These are phyloP conservation scores for Veloboletus limbatus DNA, from an alignment of 1,284 basidiomycete genomes.

Conservation along the genomic window DNA sequence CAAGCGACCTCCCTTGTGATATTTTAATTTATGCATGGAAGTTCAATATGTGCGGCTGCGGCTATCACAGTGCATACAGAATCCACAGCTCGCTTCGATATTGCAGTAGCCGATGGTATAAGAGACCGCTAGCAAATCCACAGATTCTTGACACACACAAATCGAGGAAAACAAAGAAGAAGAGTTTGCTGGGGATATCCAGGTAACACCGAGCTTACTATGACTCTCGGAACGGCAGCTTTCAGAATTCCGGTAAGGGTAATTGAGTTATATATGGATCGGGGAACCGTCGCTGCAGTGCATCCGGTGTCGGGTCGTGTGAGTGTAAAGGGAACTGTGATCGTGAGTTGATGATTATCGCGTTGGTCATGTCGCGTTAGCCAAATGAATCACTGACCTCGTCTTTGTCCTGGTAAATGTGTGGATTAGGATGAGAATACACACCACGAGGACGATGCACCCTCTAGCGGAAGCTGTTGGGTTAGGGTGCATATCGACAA, in stretches of 20 bases:
- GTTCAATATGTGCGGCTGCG: too few species aligned
- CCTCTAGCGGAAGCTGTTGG: not conserved
- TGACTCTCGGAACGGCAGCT: conserved; percentile 4
- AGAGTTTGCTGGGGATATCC: too few species aligned
- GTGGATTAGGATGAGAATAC: not conserved
- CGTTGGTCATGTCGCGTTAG: not conserved
- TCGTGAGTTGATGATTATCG: not conserved
- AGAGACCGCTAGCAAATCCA: too few species aligned
- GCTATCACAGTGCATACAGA: too few species aligned
- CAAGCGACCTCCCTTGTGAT: too few species aligned
- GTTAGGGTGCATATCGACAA: not conserved
- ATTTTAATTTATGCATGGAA: too few species aligned
- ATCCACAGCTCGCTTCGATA: too few species aligned
- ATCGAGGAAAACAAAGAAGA: too few species aligned
- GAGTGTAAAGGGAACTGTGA: not conserved
- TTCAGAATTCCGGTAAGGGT: not conserved
- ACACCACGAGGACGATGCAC: not conserved
- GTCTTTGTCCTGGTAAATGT: not conserved
- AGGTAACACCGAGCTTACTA: not conserved
- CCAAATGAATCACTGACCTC: conserved; percentile 2
- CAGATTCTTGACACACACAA: too few species aligned
- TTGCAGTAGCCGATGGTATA: too few species aligned
- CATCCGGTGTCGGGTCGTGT: conserved; percentile 4
- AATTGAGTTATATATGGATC: too few species aligned
- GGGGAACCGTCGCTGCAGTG: not conserved